Conservation (phyloP, 768 basidiomycete species). For the Saitozyma podzolica region DNA sequence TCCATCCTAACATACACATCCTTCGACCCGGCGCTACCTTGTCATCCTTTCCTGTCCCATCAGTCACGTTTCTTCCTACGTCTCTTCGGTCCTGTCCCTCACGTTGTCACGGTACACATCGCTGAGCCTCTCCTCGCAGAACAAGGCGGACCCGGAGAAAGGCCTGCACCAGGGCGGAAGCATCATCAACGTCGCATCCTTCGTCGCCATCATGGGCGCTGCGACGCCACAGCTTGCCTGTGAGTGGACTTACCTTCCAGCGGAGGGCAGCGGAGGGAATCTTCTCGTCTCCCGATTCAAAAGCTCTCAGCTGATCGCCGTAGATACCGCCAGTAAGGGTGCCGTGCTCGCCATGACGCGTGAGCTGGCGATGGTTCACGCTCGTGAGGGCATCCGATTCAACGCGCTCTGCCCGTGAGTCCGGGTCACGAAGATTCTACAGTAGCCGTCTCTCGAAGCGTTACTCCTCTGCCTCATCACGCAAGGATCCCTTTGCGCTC, state of each 20-base stretch:
- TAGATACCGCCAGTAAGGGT: constrained; percentile 96
- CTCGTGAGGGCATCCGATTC: constrained; percentile 90
- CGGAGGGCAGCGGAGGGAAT: too few species aligned
- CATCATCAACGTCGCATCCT: constrained; percentile 98
- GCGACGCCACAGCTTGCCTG: constrained; percentile 99
- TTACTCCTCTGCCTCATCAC: neutral
- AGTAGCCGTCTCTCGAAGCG: neutral
- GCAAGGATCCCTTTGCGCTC: too few species aligned
- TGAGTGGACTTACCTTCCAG: constrained; percentile 54
- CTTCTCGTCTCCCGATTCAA: neutral
- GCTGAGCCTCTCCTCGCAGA: constrained; percentile 52
- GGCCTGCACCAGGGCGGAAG: constrained; percentile 70
- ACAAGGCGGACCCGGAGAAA: constrained; percentile 76
- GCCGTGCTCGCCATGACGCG: constrained; percentile 98
- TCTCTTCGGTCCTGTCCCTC: neutral
- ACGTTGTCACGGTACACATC: neutral
- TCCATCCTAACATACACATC: neutral
- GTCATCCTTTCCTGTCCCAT: too few species aligned
- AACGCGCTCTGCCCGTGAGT: constrained; percentile 95
- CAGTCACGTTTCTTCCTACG: neutral
- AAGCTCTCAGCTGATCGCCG: neutral
- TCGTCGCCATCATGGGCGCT: constrained; percentile 92
- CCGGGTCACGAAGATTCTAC: neutral
- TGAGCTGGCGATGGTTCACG: constrained; percentile 96
- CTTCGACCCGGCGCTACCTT: too few species aligned